phyloP scores from a whole-genome alignment of 2,329 filamentous ascomycete genomes.

The Arthrobotrys sphaeroides region DNA sequence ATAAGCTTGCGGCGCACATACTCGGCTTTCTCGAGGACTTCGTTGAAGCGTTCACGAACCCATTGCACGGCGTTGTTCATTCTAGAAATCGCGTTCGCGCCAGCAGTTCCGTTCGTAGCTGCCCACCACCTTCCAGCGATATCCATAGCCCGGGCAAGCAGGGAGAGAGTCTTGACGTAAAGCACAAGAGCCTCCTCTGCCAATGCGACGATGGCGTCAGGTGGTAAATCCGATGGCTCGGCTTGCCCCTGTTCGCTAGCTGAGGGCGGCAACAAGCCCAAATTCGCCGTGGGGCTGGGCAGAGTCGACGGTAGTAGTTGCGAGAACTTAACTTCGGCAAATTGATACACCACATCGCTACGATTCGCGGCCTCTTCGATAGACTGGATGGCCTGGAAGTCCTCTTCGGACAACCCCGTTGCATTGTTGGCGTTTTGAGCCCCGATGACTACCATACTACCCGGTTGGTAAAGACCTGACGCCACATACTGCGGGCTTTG shows the following conservation, averaged over 20 bases:
- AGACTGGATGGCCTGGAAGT: slow-evolving; percentile 77
- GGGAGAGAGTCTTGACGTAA: slow-evolving; percentile 90
- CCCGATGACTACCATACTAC: slow-evolving; percentile 72
- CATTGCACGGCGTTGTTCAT: slow-evolving; percentile 96
- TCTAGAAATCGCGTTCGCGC: slow-evolving; percentile 68
- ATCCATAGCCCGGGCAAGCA: slow-evolving; percentile 94
- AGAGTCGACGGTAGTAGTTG: slow-evolving; percentile 84
- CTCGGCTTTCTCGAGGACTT: slow-evolving; percentile 95
- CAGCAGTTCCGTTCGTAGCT: slow-evolving; percentile 64
- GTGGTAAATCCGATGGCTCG: slow-evolving; percentile 74
- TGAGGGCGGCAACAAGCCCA: slow-evolving; percentile 58
- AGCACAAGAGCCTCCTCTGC: slow-evolving; percentile 95
- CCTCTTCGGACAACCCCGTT: slow-evolving; percentile 75
- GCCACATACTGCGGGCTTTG: slow-evolving; percentile 46
- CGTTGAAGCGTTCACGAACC: slow-evolving; percentile 93
- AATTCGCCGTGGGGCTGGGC: slow-evolving; percentile 68
- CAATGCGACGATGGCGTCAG: slow-evolving; percentile 83
- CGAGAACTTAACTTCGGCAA: slow-evolving; percentile 98
- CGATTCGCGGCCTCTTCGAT: slow-evolving; percentile 93
- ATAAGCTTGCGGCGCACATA: slow-evolving; percentile 87
- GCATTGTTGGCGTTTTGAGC: slow-evolving; percentile 70
- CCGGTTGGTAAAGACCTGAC: slow-evolving; percentile 55
- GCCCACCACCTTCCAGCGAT: slow-evolving; percentile 92
- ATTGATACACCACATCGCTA: slow-evolving; percentile 95
- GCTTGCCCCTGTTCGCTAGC: slow-evolving; percentile 55